Evolutionary conservation across 331 rosid species (phyloP), one percentile per base, ranked within the genome.

Genomic region (Pyrus hybrid): DNA sequence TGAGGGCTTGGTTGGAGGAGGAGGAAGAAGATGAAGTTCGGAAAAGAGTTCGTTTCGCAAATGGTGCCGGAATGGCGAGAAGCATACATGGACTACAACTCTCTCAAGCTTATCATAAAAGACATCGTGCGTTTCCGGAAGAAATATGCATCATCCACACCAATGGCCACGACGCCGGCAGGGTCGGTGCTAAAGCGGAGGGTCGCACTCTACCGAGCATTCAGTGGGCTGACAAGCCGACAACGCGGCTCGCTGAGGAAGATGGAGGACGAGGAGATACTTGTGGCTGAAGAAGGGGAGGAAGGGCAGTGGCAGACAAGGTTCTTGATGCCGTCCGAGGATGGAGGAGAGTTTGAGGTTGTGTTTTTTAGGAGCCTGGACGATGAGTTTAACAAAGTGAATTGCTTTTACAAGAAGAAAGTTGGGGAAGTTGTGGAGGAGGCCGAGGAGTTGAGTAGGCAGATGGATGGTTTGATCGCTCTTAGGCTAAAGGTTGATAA

Each of bases 61-160:
- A 84, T 88, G 88, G 91, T 90, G 69, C 91, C 77, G 13, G 96
- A 92, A 88, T 92, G 97, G 97, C 85, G 87, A 75, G 89, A 83
- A 70, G 93, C 89, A 51, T 92, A 90, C 85, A 78, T 87, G 93
- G 76, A 92, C 74, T 92, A 90, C 87, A 78, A 64, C 35, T 28
- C 58, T n/a, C 87, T 92, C 63, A 90, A 92, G 70, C 28, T 68
- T 20, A 21, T 87, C 58, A 80, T 88, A 73, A 90, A 85, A 77
- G 79, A 78, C 16, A 68, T 90, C 21, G 33, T 68, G 70, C 28
- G 13, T 45, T 70, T 51, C 63, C 81, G 18, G 20, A 68, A 80
- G 57, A 13, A 7, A 67, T 83, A 69, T 58, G 81, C 69, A 43
- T 16, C 63, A 41, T 12, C 83, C 4, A 20, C 82, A 6, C 14